These are phyloP conservation scores for Phytophthora capsici DNA, from an alignment of 352 stramenopile genomes.

Conservation along the genomic window DNA sequence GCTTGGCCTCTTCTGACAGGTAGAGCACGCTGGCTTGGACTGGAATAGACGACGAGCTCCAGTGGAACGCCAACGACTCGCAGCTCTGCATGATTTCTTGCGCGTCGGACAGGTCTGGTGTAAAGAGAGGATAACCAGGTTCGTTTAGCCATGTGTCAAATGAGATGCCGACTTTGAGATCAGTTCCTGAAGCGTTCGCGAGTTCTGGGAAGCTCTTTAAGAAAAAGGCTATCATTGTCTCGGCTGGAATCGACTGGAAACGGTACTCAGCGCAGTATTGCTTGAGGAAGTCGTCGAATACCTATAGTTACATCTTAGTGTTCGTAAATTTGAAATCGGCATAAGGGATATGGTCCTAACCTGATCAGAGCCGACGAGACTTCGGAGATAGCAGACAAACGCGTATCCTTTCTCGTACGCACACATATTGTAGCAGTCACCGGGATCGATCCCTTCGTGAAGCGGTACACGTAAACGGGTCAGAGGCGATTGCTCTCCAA, in stretches of 20 bases:
- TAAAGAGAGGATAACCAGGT: conserved; percentile 64
- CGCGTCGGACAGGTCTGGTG: conserved; percentile 67
- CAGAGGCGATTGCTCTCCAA: conserved; percentile 73
- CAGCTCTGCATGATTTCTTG: conserved; percentile 75
- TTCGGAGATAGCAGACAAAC: conserved; percentile 79
- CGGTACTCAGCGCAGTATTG: conserved; percentile 68
- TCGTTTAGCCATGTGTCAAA: conserved; percentile 76
- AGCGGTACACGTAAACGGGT: conserved; percentile 75
- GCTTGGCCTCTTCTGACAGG: conserved; percentile 61
- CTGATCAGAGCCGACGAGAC: conserved; percentile 66
- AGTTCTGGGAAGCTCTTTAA: conserved; percentile 69
- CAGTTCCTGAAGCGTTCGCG: conserved; percentile 42
- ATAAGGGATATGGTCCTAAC: conserved; percentile 24
- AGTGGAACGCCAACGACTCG: conserved; percentile 71
- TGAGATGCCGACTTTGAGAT: conserved; percentile 67
- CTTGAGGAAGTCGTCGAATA: conserved; percentile 76
- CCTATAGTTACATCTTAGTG: conserved; percentile 23
- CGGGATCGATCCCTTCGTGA: conserved; percentile 76
- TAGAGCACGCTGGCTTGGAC: conserved; percentile 73
- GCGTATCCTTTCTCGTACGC: conserved; percentile 85
- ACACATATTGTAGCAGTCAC: conserved; percentile 85
- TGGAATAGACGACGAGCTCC: conserved; percentile 51
- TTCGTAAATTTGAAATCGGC: background rate
- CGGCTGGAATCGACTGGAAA: conserved; percentile 80
- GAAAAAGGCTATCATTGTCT: conserved; percentile 78